phyloP scores from a whole-genome alignment of 345 rosid species.

The Citrus sp. region DNA sequence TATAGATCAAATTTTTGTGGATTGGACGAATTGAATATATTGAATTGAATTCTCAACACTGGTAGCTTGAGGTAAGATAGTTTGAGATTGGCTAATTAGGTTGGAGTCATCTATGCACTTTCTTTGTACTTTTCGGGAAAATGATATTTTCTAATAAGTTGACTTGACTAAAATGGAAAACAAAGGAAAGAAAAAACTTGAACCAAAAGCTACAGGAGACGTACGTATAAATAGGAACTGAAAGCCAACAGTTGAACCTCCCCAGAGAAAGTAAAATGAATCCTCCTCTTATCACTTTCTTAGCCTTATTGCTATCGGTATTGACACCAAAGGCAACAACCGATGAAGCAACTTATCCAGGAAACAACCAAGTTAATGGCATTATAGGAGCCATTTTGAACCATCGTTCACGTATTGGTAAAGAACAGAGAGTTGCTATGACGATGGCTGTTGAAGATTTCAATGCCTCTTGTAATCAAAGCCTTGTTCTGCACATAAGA shows the following conservation, averaged over 20 bases:
- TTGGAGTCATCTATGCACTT: neutral
- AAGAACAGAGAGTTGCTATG: conserved; percentile 11
- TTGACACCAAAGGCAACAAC: neutral
- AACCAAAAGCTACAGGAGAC: neutral
- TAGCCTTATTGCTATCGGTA: neutral
- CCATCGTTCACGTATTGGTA: conserved; percentile 4
- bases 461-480: neutral
- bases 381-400: conserved; percentile 1
- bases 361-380: neutral
- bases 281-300: neutral
- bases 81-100: too few species aligned
- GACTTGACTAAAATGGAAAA: neutral
- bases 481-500: neutral
- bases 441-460: neutral
- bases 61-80: too few species aligned
- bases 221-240: neutral
- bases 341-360: neutral
- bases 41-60: too few species aligned
- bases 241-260: neutral
- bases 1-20: too few species aligned
- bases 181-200: neutral
- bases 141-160: neutral
- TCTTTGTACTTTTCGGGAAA: neutral
- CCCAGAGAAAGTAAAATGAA: neutral
- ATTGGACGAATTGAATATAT: too few species aligned